Percentiles rank a stretch among this genome's conserved stretches.
Evolutionary conservation across 2,329 filamentous ascomycete species (phyloP).

Genomic region (Aureobasidium sp.): DNA sequence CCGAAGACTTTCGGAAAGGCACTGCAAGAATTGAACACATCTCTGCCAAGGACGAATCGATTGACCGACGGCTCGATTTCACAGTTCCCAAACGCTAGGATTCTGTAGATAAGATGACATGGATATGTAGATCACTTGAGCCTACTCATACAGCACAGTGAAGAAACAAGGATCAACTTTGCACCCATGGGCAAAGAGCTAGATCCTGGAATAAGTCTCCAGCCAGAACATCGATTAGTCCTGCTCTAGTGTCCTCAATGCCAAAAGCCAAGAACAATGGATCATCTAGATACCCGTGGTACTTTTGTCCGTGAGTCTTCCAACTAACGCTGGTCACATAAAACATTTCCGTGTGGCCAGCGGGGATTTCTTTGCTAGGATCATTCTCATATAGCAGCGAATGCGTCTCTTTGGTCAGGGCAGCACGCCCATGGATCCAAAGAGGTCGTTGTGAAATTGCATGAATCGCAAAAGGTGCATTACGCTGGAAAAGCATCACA

Average conservation of each 20-base stretch:
- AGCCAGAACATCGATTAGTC: conserved; percentile 43
- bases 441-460: conserved; percentile 43
- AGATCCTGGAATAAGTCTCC: conserved; percentile 40
- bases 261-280: conserved; percentile 48
- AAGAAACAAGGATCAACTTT: no score
- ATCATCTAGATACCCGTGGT: conserved; percentile 51
- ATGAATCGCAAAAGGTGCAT: conserved; percentile 42
- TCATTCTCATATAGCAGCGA: not conserved
- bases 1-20: no score
- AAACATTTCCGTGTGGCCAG: conserved; percentile 43
- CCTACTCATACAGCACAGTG: no score
- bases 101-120: no score
- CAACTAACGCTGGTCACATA: conserved; percentile 51
- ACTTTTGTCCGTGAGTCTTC: conserved; percentile 38
- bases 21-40: no score
- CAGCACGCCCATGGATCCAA: conserved; percentile 46
- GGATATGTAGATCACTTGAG: no score
- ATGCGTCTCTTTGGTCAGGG: conserved; percentile 20
- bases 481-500: conserved; percentile 41
- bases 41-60: no score
- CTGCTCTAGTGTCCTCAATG: conserved; percentile 43
- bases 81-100: no score
- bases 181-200: conserved; percentile 9
- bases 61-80: no score
- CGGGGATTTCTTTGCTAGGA: conserved; percentile 16